Base-by-base conservation (phyloP, 169 alveolate genomes). In the Plasmodium fragile region DNA sequence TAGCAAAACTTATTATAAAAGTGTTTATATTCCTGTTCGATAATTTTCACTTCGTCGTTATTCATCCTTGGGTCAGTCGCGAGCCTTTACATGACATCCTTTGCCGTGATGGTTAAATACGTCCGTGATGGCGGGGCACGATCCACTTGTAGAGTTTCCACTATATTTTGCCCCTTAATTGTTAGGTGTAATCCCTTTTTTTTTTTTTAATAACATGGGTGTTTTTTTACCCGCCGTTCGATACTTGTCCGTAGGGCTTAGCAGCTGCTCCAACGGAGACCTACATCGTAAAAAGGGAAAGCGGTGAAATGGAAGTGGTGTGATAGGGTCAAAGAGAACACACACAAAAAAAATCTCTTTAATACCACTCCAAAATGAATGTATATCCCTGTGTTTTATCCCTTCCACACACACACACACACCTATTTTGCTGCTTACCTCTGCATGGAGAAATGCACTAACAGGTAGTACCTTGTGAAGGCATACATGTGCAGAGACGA, bases 1-100 rank as follows among this genome's bases (percentile, higher is more conserved):
- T 84, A 75, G 36, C 2, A 28, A 13, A 84, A 84, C 45, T 71
- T 72, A n/a, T 43, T 34, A 13, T 84, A 84, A 73, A 84, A 84
- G 0, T 41, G 43, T 59, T 84, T 73, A 52, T 32, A 84, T 41
- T 84, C 92, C n/a, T 84, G 41, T 73, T 84, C 79, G 8, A 84
- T 84, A 72, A n/a, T 22, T 84, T 84, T 73, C 69, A 84, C 41
- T 73, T 84, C 92, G 28, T 84, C 43, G 59, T 45, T 84, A 18
- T 32, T 13, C 92, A 84, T 73, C 55, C 13, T 70, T 65, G 30
- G 30, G 39, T 65, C n/a, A 22, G 41, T 28, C 16, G n/a, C n/a
- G 75, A 25, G 4, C 4, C 41, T 28, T 65, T 28, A 65, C 75
- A 28, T 49, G 22, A 49, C 59, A 49, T 49, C 22, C 59, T 11